Percentiles rank a stretch among this genome's conserved stretches.
phyloP scores from a whole-genome alignment of 306 rosid species.

The Fagus crenata region DNA sequence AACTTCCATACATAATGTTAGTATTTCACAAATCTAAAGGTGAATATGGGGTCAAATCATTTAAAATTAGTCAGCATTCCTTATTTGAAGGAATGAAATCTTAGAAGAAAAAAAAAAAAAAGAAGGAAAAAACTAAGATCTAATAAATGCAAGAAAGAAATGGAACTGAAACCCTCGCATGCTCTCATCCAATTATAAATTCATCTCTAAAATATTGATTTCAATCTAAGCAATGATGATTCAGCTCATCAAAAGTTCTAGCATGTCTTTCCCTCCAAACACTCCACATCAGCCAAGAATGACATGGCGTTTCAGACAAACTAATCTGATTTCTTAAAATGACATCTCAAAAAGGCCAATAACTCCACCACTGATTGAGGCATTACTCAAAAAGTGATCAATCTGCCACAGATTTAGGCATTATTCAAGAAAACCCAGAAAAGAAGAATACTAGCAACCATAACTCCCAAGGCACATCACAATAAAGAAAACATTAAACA shows the following conservation, averaged over 20 bases:
- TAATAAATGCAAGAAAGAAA: background rate
- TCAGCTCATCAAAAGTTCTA: background rate
- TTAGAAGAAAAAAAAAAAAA: background rate
- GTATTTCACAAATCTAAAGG: no score
- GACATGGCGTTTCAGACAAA: background rate
- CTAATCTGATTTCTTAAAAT: background rate
- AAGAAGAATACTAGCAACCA: background rate
- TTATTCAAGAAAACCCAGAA: background rate
- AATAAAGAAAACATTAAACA: slow-evolving; percentile 6
- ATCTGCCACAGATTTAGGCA: background rate
- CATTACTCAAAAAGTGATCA: background rate
- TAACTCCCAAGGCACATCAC: background rate
- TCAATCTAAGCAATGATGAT: background rate
- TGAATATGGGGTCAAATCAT: no score
- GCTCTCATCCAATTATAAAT: background rate
- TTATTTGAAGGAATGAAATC: background rate
- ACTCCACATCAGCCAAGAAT: background rate
- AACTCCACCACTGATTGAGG: background rate
- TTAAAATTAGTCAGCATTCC: no score
- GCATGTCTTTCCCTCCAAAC: background rate
- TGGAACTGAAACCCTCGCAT: background rate
- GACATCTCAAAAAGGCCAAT: background rate
- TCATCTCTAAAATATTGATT: background rate
- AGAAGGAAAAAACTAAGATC: background rate
- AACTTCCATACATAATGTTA: no score